Evolutionary conservation across 768 basidiomycete genomes (phyloP), one percentile per base, ranked within the genome.

Genomic region (Termitomyces heimii): DNA sequence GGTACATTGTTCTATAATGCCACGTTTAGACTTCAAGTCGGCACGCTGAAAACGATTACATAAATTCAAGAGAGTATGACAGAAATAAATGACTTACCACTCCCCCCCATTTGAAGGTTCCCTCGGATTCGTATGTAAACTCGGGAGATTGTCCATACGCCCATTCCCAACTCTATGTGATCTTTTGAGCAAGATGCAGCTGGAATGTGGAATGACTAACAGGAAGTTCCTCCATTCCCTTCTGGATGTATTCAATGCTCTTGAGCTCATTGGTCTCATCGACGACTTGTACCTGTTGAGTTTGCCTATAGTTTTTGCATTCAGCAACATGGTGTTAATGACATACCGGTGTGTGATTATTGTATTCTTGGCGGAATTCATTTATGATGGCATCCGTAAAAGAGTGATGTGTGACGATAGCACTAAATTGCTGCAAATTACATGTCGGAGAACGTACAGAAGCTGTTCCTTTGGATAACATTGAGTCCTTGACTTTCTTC

Each of bases 391-490:
- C 87, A 5, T 76, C 62, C 28, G 86, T 77, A 66, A 98, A 98
- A 0, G 68, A 61, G 14, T 86, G 81, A 63, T 98, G 93, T 8
- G 78, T 82, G 46, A 87, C 71, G 3, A 63, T 57, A 4, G 75
- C 60, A 54, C 73, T 76, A 64, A 77, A 82, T 58, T 83, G 78
- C 37, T 73, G 76, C 32, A 98, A 77, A 63, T 97, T 98, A 65
- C 85, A 83, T 0, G 98, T 96, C 0, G 94, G 92, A 2, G 96
- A 97, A 48, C 92, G 88, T 16, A 98, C 91, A 24, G 94, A 98
- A 1, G 86, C 83, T 40, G 98, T 89, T 0, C 92, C 92, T 68
- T 86, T 90, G 2, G 92, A 92, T 34, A 83, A 69, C 80, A 98
- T 90, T 18, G 82, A 80, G 14, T 82, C 83, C 93, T 96, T 64